Percentiles rank a stretch among this genome's conserved stretches.
Evolutionary conservation across 768 basidiomycete genomes (phyloP).

Genomic region (Harrya chromipes): DNA sequence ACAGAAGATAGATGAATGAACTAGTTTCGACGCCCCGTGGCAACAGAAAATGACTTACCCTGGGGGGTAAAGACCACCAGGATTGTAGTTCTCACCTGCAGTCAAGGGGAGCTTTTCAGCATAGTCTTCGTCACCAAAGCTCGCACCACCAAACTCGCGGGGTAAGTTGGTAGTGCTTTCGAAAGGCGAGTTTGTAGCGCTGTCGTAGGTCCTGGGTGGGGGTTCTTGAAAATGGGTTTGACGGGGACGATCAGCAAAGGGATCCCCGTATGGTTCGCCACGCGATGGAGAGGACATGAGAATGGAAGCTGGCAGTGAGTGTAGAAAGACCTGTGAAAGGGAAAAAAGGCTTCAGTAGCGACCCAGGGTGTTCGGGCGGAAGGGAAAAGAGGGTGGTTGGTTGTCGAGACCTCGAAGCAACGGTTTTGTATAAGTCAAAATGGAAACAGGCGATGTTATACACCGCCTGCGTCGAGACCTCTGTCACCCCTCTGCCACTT

Average conservation of each 20-base stretch:
- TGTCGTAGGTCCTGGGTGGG: slow-evolving; percentile 43
- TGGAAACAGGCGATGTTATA: slow-evolving; percentile 34
- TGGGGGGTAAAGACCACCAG: slow-evolving; percentile 70
- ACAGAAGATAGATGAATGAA: slow-evolving; percentile 16
- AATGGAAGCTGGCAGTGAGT: neutral
- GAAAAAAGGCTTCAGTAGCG: slow-evolving; percentile 5
- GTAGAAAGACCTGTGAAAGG: slow-evolving; percentile 5
- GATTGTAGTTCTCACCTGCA: slow-evolving; percentile 48
- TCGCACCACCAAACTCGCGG: slow-evolving; percentile 44
- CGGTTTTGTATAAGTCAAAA: slow-evolving; percentile 26
- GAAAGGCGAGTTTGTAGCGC: slow-evolving; percentile 43
- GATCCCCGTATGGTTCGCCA: slow-evolving; percentile 49
- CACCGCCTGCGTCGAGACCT: slow-evolving; percentile 30
- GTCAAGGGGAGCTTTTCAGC: slow-evolving; percentile 77
- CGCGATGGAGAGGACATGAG: slow-evolving; percentile 31
- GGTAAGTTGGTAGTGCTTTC: slow-evolving; percentile 57
- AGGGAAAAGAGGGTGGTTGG: slow-evolving; percentile 15
- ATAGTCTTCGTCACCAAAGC: slow-evolving; percentile 65
- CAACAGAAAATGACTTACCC: slow-evolving; percentile 43
- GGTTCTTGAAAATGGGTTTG: slow-evolving; percentile 59
- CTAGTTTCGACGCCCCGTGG: neutral
- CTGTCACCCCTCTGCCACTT: slow-evolving; percentile 24
- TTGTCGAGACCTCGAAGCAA: slow-evolving; percentile 15
- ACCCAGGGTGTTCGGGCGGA: slow-evolving; percentile 6
- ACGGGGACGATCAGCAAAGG: slow-evolving; percentile 68